These are phyloP conservation scores for Leccinum variicolor DNA, from an alignment of 768 basidiomycete species.

Conservation along the genomic window DNA sequence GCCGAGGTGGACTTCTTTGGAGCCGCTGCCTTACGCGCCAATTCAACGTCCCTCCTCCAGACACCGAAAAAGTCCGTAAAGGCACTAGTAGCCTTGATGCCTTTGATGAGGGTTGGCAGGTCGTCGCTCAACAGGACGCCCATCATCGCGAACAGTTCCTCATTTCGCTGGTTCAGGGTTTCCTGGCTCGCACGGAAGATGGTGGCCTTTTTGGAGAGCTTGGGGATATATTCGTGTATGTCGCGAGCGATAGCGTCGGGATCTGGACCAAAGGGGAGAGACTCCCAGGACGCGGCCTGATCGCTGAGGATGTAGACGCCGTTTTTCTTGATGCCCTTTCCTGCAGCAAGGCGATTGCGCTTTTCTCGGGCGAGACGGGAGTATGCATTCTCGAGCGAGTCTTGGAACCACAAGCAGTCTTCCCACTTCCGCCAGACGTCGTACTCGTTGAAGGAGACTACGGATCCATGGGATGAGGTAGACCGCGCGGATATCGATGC, in stretches of 20 bases:
- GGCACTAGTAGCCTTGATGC: slow-evolving; percentile 53
- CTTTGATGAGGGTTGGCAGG: slow-evolving; percentile 62
- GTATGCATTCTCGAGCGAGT: slow-evolving; percentile 65
- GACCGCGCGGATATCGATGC: slow-evolving; percentile 17
- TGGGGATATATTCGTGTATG: slow-evolving; percentile 64
- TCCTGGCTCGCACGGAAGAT: slow-evolving; percentile 70
- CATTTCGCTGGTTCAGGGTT: slow-evolving; percentile 58
- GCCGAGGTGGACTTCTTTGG: slow-evolving; percentile 17
- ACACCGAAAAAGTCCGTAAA: slow-evolving; percentile 77
- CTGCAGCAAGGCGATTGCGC: slow-evolving; percentile 60
- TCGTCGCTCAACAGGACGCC: slow-evolving; percentile 55
- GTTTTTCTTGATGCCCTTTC: slow-evolving; percentile 73
- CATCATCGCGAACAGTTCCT: slow-evolving; percentile 59
- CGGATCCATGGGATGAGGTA: slow-evolving; percentile 36
- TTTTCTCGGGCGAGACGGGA: slow-evolving; percentile 59
- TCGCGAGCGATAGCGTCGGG: slow-evolving; percentile 69
- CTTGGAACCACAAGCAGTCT: slow-evolving; percentile 77
- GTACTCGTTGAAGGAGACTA: slow-evolving; percentile 46
- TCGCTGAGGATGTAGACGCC: slow-evolving; percentile 68
- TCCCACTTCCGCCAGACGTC: slow-evolving; percentile 82
- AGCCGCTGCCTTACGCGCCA: slow-evolving; percentile 39
- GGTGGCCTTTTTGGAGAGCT: slow-evolving; percentile 66
- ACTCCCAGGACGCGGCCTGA: slow-evolving; percentile 80
- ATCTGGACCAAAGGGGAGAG: slow-evolving; percentile 79
- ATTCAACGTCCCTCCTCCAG: slow-evolving; percentile 72